Base-by-base conservation (phyloP, 140 eudicot species). In the Bidens hawaiensis region DNA sequence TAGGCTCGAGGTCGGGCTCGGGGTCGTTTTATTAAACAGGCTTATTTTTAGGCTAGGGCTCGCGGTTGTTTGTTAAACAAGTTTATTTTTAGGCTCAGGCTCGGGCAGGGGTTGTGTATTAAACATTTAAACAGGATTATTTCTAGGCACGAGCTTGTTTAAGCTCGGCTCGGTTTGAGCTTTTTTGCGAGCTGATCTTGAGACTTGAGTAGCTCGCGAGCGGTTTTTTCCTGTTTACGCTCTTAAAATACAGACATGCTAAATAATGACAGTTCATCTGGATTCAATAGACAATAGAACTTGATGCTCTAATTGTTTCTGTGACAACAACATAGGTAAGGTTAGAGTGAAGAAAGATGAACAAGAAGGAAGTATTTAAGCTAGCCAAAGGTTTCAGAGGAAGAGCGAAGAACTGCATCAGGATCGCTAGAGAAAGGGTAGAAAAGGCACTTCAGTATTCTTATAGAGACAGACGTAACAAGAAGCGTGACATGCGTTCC, bases 401-500 rank as follows among this genome's bases (percentile, higher is more conserved):
- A 55, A 84, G 98, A 57, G 96, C 96, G 1, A 91, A 91, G 65
- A 91, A 87, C 30, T 87, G 96, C 74, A 87, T 91, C 11, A 77
- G 98, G 77, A 87, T 91, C 34, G 98, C 96, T 19, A 65, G 96
- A 62, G 94, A 91, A 56, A 82, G 96, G 67, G 96, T 91, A 21
- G 96, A 87, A 73, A 91, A 91, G 71, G 98, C 98, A 1, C 89
- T 91, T 46, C 96, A 91, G 68, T 91, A 91, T 67, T 82, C 98
- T 1, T 91, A 90, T 64, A 71, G 95, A 62, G 96, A 87, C 31
- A 86, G 98, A 26, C 86, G 95, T 26, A 91, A 66, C 76, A 91
- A 91, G 79, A 91, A 91, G 77, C 90, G 98, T 11, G 98, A 91
- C 55, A 87, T 91, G 98, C 91, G 98, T 19, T 78, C 86, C 22